Evolutionary conservation across 352 stramenopile genomes (phyloP).

Genomic region (Blastocystis sp.): DNA sequence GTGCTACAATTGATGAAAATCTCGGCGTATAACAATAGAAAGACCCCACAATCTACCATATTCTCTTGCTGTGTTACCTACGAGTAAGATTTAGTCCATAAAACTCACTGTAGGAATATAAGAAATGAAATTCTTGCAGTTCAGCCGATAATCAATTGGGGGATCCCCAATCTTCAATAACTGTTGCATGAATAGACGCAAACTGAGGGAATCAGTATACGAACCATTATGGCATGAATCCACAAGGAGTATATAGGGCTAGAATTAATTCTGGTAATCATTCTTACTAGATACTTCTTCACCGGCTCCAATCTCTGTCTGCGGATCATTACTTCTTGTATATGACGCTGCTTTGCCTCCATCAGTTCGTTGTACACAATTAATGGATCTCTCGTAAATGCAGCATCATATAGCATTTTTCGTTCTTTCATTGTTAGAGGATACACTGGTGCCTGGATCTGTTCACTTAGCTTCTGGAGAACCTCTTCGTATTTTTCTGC

Average conservation of each 20-base stretch:
- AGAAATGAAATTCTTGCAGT: not conserved
- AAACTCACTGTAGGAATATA: not conserved
- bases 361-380: not conserved
- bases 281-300: not conserved
- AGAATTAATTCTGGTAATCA: not conserved
- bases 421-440: not conserved
- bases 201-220: not conserved
- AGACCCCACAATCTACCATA: slow-evolving; percentile 14
- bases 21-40: slow-evolving; percentile 5
- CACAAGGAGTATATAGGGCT: slow-evolving; percentile 14
- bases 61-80: slow-evolving; percentile 31
- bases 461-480: not conserved
- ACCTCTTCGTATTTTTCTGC: not conserved
- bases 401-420: not conserved
- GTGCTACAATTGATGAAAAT: not conserved
- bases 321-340: not conserved
- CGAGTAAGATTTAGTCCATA: not conserved
- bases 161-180: not conserved
- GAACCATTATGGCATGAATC: slow-evolving; percentile 5
- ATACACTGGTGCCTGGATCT: not conserved
- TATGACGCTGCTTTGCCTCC: not conserved
- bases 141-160: not conserved
- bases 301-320: not conserved
- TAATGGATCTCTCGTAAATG: not conserved
- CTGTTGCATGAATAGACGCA: not conserved